Evolutionary conservation across 805 yeast genomes (phyloP), one percentile per base, ranked within the genome.

Genomic region (Pichia gijzeniarum): DNA sequence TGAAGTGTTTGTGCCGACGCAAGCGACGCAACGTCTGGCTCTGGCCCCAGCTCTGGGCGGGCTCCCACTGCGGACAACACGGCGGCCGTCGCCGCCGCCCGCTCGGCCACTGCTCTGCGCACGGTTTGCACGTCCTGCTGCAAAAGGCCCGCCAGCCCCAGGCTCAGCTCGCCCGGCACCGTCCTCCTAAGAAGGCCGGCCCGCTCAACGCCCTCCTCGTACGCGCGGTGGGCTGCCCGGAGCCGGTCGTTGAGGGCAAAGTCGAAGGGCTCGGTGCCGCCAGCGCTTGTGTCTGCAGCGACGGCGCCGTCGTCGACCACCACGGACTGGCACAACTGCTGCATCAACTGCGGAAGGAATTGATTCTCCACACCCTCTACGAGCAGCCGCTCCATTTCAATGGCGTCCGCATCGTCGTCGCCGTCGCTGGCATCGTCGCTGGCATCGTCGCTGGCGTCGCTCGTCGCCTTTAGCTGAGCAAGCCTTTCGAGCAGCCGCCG

Each of bases 261-360:
- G 56, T 86, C 91, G 60, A 82, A 84, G 1, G 90, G 88, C 58
- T 82, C 93, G 8, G 79, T 54, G 2, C 3, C 21, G 21, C 12
- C 35, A 4, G 10, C 31, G 6, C 10, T 19, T 8, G 6, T 37
- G 5, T 6, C n/a, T 6, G 9, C 28, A 10, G 56, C 55, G 3
- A 4, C 21, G 21, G 9, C 27, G 5, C 14, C 31, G 4, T 16
- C 28, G 10, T 10, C 43, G 3, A 13, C 17, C n/a, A n/a, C n/a
- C n/a, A n/a, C n/a, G n/a, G n/a, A n/a, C n/a, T n/a, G n/a, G n/a
- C n/a, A n/a, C n/a, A n/a, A n/a, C n/a, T n/a, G n/a, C n/a, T n/a
- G n/a, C n/a, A n/a, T n/a, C n/a, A n/a, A n/a, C n/a, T n/a, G n/a
- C n/a, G n/a, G n/a, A n/a, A n/a, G n/a, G n/a, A n/a, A n/a, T n/a